A percentile compares a stretch with the other conserved stretches of the same genome.
These are phyloP conservation scores for Allomyces macrogynus DNA, from an alignment of 192 early-diverging fungal genomes.

Conservation along the genomic window DNA sequence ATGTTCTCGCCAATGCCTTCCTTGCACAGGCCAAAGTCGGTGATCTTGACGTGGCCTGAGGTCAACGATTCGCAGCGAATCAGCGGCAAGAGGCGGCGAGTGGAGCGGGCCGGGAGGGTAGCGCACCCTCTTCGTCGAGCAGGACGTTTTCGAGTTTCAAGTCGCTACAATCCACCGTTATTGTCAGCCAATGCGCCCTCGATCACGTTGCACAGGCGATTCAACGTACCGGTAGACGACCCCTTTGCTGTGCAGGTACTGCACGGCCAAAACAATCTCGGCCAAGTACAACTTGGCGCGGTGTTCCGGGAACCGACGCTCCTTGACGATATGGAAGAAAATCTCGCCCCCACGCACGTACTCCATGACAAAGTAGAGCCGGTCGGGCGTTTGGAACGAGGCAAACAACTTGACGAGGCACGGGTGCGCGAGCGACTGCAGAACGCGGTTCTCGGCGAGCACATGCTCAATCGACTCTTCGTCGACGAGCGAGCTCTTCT, in stretches of 20 bases:
- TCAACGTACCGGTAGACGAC: constrained; percentile 37
- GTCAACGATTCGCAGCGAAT: too few relatives aligned
- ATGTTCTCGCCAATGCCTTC: neutral
- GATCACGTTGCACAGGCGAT: neutral
- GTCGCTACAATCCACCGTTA: neutral
- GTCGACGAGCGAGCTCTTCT: constrained; percentile 27
- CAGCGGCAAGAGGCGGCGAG: too few relatives aligned
- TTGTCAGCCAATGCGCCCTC: neutral
- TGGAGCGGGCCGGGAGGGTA: too few relatives aligned
- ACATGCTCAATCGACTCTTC: constrained; percentile 31
- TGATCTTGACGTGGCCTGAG: neutral
- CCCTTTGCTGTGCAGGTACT: constrained; percentile 54
- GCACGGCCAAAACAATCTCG: constrained; percentile 52
- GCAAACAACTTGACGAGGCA: constrained; percentile 30
- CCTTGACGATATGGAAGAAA: constrained; percentile 77
- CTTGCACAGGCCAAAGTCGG: neutral
- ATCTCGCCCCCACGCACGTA: constrained; percentile 23
- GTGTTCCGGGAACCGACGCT: constrained; percentile 44
- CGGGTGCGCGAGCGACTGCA: constrained; percentile 21
- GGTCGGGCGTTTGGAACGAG: constrained; percentile 26
- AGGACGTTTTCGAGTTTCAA: neutral
- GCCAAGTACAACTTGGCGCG: constrained; percentile 55
- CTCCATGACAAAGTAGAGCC: constrained; percentile 35
- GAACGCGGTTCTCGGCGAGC: constrained; percentile 34
- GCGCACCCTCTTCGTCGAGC: neutral